A percentile compares a stretch with the other conserved stretches of the same genome.
phyloP scores from a whole-genome alignment of 345 rosid genomes.

The Populus tremula region DNA sequence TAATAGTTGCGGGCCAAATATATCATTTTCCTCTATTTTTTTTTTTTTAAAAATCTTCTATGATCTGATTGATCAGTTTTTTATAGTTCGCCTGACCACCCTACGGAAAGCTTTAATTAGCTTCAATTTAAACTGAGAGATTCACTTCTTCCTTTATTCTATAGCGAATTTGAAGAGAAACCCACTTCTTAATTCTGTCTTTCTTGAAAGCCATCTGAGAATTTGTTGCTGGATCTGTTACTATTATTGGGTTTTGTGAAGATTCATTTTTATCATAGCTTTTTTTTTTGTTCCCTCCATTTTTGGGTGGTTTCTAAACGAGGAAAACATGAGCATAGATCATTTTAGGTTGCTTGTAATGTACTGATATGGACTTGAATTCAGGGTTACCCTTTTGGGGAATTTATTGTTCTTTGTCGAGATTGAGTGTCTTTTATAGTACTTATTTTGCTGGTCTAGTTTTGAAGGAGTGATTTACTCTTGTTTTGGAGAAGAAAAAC shows the following conservation, averaged over 20 bases:
- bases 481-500: slow-evolving; percentile 5
- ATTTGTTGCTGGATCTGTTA: slow-evolving; percentile 7
- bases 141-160: not conserved
- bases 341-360: slow-evolving; percentile 14
- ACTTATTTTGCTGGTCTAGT: slow-evolving; percentile 12
- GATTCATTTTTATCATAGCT: not conserved
- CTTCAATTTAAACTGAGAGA: not conserved
- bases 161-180: not conserved
- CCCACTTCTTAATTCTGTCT: not conserved
- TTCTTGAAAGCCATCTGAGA: not conserved
- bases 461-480: not conserved
- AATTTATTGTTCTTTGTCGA: slow-evolving; percentile 12
- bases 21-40: not conserved
- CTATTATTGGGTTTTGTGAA: not conserved
- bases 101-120: not conserved
- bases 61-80: not conserved
- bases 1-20: not conserved
- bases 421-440: slow-evolving; percentile 29
- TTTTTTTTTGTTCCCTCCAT: not conserved
- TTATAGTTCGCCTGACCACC: not conserved
- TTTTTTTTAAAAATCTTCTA: too few relatives aligned
- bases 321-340: slow-evolving; percentile 21
- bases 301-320: not conserved
- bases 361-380: slow-evolving; percentile 27
- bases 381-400: slow-evolving; percentile 20